Conservation (phyloP, 805 yeast species). For the Yamadazyma ubonensis region DNA sequence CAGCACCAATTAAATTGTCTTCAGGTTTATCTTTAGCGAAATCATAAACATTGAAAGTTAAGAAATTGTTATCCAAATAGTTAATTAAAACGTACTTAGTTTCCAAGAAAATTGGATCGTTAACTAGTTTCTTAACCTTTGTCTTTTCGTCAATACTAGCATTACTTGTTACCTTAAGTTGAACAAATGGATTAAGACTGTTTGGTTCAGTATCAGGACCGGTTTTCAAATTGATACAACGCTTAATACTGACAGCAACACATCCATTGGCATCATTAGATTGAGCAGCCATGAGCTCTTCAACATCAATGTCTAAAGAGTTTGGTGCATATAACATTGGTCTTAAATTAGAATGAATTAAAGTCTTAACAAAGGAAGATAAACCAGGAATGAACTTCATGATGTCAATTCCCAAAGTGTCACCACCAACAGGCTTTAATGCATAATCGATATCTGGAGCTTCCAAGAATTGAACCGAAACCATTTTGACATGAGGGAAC, state of each 20-base stretch:
- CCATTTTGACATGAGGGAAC: slow-evolving; percentile 77
- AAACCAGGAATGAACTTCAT: slow-evolving; percentile 85
- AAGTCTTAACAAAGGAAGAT: slow-evolving; percentile 64
- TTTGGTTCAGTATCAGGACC: slow-evolving; percentile 38
- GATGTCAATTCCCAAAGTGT: slow-evolving; percentile 79
- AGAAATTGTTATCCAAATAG: slow-evolving; percentile 51
- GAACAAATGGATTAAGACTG: slow-evolving; percentile 56
- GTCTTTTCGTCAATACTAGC: slow-evolving; percentile 51
- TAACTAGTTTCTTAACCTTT: slow-evolving; percentile 53
- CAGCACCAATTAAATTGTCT: slow-evolving; percentile 48
- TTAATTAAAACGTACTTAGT: slow-evolving; percentile 59
- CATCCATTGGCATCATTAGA: slow-evolving; percentile 70
- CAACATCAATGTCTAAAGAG: slow-evolving; percentile 71
- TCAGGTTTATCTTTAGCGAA: slow-evolving; percentile 53
- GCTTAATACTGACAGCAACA: slow-evolving; percentile 59
- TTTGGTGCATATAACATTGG: slow-evolving; percentile 85
- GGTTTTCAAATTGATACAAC: slow-evolving; percentile 49
- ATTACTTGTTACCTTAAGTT: slow-evolving; percentile 36
- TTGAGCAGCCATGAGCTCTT: slow-evolving; percentile 63
- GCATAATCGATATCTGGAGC: slow-evolving; percentile 78
- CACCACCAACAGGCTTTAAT: slow-evolving; percentile 86
- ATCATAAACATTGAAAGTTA: slow-evolving; percentile 55
- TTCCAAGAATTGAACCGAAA: slow-evolving; percentile 70
- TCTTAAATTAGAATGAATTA: slow-evolving; percentile 67
- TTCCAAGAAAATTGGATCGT: slow-evolving; percentile 66